Base-by-base conservation (phyloP, 2,329 filamentous ascomycete genomes). In the Trichophyton equinum region DNA sequence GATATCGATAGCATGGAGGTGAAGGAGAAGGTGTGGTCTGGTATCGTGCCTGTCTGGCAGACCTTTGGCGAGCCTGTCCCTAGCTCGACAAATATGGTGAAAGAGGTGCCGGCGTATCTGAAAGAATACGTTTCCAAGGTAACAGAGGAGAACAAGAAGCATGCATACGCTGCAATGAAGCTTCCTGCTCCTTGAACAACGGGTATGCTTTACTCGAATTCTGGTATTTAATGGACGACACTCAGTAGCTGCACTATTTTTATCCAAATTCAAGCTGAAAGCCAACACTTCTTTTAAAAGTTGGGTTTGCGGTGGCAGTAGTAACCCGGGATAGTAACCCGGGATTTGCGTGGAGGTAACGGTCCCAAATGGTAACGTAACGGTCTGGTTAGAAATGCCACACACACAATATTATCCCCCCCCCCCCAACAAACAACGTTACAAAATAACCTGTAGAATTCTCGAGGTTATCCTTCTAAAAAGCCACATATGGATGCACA, bases 41-140 rank as follows among this genome's bases (percentile, higher is more conserved):
- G 83, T 1, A 81, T 85, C n/a, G 75, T 85, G 65, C 76, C 90
- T 0, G 79, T 89, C 9, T 85, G 84, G 70, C 79, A 82, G 64
- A 76, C 75, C 0, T 75, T 88, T 62, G 88, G 85, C 0, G 78
- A 83, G 60, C 87, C 88, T 0, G 71, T 88, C 22, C 75, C 83
- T 0, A 79, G 79, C 11, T 73, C 77, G 27, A 79, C 84, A 62
- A 89, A 89, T 69, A 73, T 76, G 64, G 77, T 86, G 2, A 70
- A 74, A 33, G 70, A 79, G 7, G 74, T 88, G 18, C 88, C 89
- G 7, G 77, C 73, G 63, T 84, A 91, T 73, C 74, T 92, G 60
- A 73, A 68, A 57, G 74, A 74, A 3, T 85, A 79, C 70, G 74
- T 82, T 56, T 73, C 77, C 57, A 73, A 74, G 60, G 75, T 73